Evolutionary conservation across 2,329 filamentous ascomycete species (phyloP), one percentile per base, ranked within the genome.

Genomic region (Pestalotiopsis sp.): DNA sequence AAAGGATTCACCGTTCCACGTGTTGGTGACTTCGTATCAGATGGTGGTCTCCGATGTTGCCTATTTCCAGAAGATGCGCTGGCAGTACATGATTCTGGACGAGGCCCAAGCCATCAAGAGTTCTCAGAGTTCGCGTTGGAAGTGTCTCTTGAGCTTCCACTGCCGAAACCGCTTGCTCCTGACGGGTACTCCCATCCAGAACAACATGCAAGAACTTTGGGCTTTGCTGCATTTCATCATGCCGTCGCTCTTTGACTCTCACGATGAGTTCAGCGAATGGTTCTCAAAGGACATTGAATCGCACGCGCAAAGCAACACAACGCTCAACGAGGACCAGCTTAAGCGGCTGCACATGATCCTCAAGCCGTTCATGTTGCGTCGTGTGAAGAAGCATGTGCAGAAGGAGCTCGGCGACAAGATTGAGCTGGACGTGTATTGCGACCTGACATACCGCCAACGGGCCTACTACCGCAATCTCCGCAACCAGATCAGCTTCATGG

Each of bases 141-240:
- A 98, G 87, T 94, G 92, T 72, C 81, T 99, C 71, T 85, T 99
- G 60, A 92, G 92, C 64, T 98, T 98, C 85, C 93, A 97, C 78
- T 98, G 95, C 82, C 92, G 96, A 69, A 99, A 98, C 81, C 90
- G 96, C 72, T 88, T 99, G 60, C 84, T 99, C 58, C 87, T 99
- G 22, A 99, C 96, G 0, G 96, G 96, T 82, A 99, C 96, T 0
- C 96, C 96, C 2, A 98, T 99, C 72, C 96, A 99, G 80, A 99
- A 99, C 84, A 99, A 98, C 85, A 99, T 99, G 96, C 96, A 98
- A 81, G 95, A 99, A 81, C 82, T 99, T 68, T 99, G 96, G 96
- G 96, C 96, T 38, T 82, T 99, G 72, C 86, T 99, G 22, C 96
- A 99, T 86, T 99, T 99, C 83, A 98, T 98, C 83, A 98, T 99